These are phyloP conservation scores for Combretum micranthum DNA, from an alignment of 345 rosid genomes.

Conservation along the genomic window DNA sequence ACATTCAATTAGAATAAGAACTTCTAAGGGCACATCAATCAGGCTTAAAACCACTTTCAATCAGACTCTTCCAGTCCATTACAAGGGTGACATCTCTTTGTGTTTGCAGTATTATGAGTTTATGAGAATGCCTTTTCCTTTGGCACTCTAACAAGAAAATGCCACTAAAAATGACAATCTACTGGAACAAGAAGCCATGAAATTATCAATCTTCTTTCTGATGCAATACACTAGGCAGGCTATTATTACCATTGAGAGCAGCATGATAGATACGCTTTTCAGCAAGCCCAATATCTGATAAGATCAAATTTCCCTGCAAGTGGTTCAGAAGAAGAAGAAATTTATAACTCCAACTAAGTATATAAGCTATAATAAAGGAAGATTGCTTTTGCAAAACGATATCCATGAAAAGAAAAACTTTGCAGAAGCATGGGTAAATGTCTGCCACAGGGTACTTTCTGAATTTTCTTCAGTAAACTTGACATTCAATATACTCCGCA, in stretches of 20 bases:
- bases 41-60: too few species aligned
- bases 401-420: too few species aligned
- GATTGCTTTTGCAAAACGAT: too few species aligned
- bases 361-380: not conserved
- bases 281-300: slow-evolving; percentile 83
- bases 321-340: slow-evolving; percentile 9
- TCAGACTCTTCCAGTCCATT: not conserved
- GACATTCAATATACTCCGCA: too few species aligned
- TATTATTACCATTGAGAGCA: slow-evolving; percentile 98
- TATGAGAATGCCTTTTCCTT: slow-evolving; percentile 13
- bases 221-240: slow-evolving; percentile 95
- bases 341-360: not conserved
- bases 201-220: slow-evolving; percentile 86
- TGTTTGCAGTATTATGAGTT: slow-evolving; percentile 9
- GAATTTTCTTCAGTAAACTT: too few species aligned
- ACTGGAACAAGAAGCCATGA: slow-evolving; percentile 42
- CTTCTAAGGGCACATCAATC: too few species aligned
- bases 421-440: too few species aligned
- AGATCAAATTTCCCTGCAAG: slow-evolving; percentile 71
- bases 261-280: slow-evolving; percentile 97
- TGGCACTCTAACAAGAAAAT: slow-evolving; percentile 28
- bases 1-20: too few species aligned
- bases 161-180: slow-evolving; percentile 31
- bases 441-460: too few species aligned
- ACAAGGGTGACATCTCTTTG: not conserved